Evolutionary conservation across 495 filamentous ascomycete genomes (phyloP).

Genomic region (Hypoxylon rickii): DNA sequence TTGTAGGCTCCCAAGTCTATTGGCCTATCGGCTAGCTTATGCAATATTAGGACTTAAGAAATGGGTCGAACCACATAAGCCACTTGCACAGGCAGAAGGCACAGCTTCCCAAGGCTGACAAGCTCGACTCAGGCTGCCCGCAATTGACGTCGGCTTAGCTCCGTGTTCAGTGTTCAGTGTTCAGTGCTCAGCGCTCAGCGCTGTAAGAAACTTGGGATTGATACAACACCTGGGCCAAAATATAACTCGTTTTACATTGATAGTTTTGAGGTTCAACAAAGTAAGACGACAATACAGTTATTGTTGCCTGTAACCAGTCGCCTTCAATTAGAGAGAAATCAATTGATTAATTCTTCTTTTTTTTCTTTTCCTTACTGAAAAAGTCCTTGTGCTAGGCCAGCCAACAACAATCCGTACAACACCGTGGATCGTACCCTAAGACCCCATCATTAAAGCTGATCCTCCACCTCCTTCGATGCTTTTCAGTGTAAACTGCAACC

Average conservation of each 20-base stretch:
- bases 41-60: no score
- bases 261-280: neutral
- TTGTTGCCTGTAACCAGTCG: neutral
- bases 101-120: constrained; percentile 16
- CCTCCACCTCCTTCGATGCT: constrained; percentile 38
- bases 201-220: no score
- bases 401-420: neutral
- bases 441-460: constrained; percentile 15
- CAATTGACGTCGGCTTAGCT: constrained; percentile 12
- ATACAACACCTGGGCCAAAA: no score
- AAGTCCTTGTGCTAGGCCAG: neutral
- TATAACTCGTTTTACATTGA: neutral
- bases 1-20: no score
- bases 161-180: no score
- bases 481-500: constrained; percentile 34
- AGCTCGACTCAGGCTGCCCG: neutral
- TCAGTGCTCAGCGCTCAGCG: no score
- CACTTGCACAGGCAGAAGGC: neutral
- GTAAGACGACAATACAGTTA: no score
- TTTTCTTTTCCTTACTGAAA: neutral
- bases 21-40: no score
- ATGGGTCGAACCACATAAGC: neutral
- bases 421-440: neutral
- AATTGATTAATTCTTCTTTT: no score
- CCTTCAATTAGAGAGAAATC: constrained; percentile 1